A percentile compares a stretch with the other conserved stretches of the same genome.
phyloP scores from a whole-genome alignment of 495 filamentous ascomycete genomes.

The Aspergillus ostianus region DNA sequence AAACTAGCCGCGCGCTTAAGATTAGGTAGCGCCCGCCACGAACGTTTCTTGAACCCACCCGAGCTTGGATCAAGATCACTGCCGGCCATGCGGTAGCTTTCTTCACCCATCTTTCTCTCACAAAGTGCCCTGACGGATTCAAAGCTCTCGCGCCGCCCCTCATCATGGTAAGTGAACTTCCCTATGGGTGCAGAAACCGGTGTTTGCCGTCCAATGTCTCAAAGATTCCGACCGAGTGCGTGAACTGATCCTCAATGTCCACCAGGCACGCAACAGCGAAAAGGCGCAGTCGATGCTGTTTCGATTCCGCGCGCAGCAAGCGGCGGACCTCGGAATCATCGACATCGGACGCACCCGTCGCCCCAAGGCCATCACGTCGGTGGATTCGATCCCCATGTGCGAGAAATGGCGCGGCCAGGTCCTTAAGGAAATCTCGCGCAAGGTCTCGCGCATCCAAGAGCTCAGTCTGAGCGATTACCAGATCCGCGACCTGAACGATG shows the following conservation, averaged over 20 bases:
- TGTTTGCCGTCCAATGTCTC: not conserved
- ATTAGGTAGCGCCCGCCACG: conserved; percentile 26
- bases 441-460: conserved; percentile 94
- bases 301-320: conserved; percentile 97
- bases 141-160: conserved; percentile 16
- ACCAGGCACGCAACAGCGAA: conserved; percentile 81
- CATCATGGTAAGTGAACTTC: conserved; percentile 34
- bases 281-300: conserved; percentile 99
- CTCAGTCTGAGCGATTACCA: conserved; percentile 85
- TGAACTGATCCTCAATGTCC: conserved; percentile 15
- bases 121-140: conserved; percentile 13
- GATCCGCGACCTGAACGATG: conserved; percentile 96
- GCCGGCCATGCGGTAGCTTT: conserved; percentile 10
- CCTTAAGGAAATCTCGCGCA: conserved; percentile 94
- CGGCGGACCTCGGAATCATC: conserved; percentile 93
- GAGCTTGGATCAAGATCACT: conserved; percentile 19
- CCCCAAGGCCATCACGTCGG: conserved; percentile 82
- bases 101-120: conserved; percentile 17
- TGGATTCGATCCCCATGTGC: conserved; percentile 79
- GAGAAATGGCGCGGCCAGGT: conserved; percentile 99
- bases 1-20: conserved; percentile 23
- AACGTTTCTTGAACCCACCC: conserved; percentile 18
- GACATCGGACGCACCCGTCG: conserved; percentile 87
- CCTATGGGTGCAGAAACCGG: not conserved
- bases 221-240: conserved; percentile 2